phyloP scores from a whole-genome alignment of 75 land plant species.

The Cunninghamia lanceolata region DNA sequence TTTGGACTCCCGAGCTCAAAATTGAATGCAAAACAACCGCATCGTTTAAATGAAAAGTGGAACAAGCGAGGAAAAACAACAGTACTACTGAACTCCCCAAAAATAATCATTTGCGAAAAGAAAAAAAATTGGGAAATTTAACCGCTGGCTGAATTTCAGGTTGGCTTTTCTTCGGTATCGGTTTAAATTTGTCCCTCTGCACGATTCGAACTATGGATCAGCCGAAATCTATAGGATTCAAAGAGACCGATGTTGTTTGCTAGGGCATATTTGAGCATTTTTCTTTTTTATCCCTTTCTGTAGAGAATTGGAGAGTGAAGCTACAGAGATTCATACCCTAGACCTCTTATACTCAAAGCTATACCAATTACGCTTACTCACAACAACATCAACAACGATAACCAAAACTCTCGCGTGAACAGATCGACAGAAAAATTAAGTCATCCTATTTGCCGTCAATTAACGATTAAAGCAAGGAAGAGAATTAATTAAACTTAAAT shows the following conservation, averaged over 20 bases:
- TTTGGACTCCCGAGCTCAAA: background rate
- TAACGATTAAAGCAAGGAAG: background rate
- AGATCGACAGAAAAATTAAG: background rate
- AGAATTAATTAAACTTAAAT: background rate
- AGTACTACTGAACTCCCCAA: background rate
- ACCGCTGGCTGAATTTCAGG: background rate
- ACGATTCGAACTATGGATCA: background rate
- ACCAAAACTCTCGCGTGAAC: background rate
- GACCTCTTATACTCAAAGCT: background rate
- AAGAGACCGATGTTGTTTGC: background rate
- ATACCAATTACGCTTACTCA: background rate
- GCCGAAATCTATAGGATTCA: background rate
- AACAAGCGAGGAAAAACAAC: background rate
- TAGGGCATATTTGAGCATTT: background rate
- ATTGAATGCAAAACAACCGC: background rate
- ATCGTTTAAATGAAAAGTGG: no score
- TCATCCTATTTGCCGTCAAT: background rate
- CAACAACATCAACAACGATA: background rate
- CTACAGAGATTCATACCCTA: background rate
- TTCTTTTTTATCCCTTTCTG: background rate
- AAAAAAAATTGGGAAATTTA: background rate
- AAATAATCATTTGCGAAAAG: background rate
- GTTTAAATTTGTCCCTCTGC: background rate
- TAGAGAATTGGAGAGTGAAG: background rate
- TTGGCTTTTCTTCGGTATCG: background rate